Evolutionary conservation across 108 stramenopile species (phyloP).

Genomic region (Aurantiochytrium sp.): DNA sequence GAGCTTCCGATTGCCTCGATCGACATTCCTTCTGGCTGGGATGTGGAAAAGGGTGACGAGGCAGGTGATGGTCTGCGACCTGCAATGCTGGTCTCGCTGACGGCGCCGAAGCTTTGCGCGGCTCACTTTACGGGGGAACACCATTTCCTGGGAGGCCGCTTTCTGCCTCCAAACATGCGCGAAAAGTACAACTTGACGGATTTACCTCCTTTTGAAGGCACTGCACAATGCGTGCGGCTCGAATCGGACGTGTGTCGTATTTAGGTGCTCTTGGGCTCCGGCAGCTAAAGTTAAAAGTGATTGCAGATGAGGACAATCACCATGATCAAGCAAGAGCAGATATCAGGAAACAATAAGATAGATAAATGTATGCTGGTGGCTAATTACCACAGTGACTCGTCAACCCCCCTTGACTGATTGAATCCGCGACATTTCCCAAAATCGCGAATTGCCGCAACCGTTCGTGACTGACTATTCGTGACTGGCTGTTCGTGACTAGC

Average conservation of each 20-base stretch:
- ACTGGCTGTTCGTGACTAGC: too few species aligned
- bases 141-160: slow-evolving; percentile 88
- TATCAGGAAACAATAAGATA: too few species aligned
- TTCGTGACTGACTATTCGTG: too few species aligned
- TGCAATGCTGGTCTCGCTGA: slow-evolving; percentile 74
- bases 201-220: slow-evolving; percentile 36
- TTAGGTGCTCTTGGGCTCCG: not conserved
- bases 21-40: slow-evolving; percentile 92
- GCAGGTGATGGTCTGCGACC: slow-evolving; percentile 46
- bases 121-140: slow-evolving; percentile 57
- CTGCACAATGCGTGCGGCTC: slow-evolving; percentile 31
- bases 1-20: slow-evolving; percentile 62
- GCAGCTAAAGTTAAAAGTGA: too few species aligned
- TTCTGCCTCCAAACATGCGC: slow-evolving; percentile 69
- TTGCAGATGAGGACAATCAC: too few species aligned
- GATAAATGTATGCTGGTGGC: too few species aligned
- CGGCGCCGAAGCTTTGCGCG: slow-evolving; percentile 77
- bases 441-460: too few species aligned
- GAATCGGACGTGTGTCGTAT: not conserved
- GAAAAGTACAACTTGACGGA: slow-evolving; percentile 63
- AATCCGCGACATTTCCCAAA: too few species aligned
- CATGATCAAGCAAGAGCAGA: too few species aligned
- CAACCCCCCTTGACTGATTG: too few species aligned
- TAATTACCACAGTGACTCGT: too few species aligned
- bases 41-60: slow-evolving; percentile 65